Evolutionary conservation across 2,329 filamentous ascomycete species (phyloP).

Genomic region (Fusarium chuoi): DNA sequence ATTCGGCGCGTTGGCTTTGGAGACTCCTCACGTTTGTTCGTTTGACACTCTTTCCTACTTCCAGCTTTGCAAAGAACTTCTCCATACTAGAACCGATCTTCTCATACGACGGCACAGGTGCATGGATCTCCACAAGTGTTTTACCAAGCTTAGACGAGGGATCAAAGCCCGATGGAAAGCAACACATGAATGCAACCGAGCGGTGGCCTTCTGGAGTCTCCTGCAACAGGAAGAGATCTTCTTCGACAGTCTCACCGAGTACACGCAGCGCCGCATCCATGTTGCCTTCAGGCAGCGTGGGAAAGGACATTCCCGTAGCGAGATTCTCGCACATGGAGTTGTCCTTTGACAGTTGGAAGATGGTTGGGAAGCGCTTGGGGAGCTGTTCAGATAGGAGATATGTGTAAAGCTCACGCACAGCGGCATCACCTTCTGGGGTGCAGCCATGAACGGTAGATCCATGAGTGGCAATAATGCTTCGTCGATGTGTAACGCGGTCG

Average conservation of each 20-base stretch:
- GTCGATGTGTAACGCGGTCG: conserved; percentile 54
- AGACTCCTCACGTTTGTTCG: conserved; percentile 57
- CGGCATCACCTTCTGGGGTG: conserved; percentile 51
- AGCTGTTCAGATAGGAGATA: conserved; percentile 60
- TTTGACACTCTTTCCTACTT: conserved; percentile 60
- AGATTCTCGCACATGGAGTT: conserved; percentile 52
- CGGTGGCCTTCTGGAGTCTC: conserved; percentile 55
- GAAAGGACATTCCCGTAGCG: conserved; percentile 48
- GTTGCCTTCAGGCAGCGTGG: conserved; percentile 17
- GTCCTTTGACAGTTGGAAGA: conserved; percentile 55
- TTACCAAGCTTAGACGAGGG: conserved; percentile 61
- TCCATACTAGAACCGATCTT: conserved; percentile 67
- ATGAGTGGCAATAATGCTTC: conserved; percentile 47
- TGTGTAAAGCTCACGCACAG: conserved; percentile 60
- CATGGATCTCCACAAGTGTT: conserved; percentile 56
- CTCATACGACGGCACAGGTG: conserved; percentile 61
- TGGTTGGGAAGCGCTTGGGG: conserved; percentile 58
- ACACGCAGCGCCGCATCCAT: conserved; percentile 13
- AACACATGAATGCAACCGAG: conserved; percentile 56
- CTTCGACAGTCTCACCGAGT: conserved; percentile 23
- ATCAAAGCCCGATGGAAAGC: conserved; percentile 60
- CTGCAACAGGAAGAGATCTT: conserved; percentile 58
- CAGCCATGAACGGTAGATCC: conserved; percentile 54
- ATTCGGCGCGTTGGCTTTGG: rapidly evolving
- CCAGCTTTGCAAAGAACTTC: conserved; percentile 59